Conservation (phyloP, 805 yeast species). For the Geotrichum ghanense region DNA sequence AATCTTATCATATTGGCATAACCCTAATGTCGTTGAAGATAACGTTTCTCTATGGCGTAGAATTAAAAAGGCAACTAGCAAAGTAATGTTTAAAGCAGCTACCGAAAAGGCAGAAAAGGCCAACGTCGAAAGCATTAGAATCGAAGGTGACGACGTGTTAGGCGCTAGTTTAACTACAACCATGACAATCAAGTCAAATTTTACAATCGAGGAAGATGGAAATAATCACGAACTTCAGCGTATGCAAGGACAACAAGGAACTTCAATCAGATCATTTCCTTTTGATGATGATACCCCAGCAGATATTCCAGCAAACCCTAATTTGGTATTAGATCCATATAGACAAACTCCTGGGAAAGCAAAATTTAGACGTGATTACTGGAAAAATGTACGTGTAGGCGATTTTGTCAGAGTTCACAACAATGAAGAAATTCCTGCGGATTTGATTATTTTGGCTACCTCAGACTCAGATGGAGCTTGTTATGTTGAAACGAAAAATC, state of each 20-base stretch:
- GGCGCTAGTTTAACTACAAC: slow-evolving; percentile 11
- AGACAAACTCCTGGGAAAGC: slow-evolving; percentile 22
- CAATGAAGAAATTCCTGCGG: slow-evolving; percentile 74
- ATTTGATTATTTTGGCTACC: slow-evolving; percentile 52
- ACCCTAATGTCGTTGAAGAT: slow-evolving; percentile 46
- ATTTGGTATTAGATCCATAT: slow-evolving; percentile 24
- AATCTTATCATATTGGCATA: slow-evolving; percentile 39
- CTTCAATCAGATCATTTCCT: background rate
- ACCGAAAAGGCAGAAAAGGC: slow-evolving; percentile 5
- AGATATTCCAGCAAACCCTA: slow-evolving; percentile 2
- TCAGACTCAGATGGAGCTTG: slow-evolving; percentile 61
- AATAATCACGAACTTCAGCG: slow-evolving; percentile 2
- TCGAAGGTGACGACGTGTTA: slow-evolving; percentile 4
- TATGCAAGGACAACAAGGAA: slow-evolving; percentile 2
- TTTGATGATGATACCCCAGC: slow-evolving; percentile 7
- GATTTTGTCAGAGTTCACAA: slow-evolving; percentile 56
- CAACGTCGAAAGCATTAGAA: slow-evolving; percentile 5
- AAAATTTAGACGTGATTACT: slow-evolving; percentile 38
- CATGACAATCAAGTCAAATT: slow-evolving; percentile 15
- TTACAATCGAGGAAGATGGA: slow-evolving; percentile 3
- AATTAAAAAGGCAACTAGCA: slow-evolving; percentile 48
- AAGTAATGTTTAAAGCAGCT: slow-evolving; percentile 10
- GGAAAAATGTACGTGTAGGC: slow-evolving; percentile 72
- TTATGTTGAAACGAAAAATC: slow-evolving; percentile 57
- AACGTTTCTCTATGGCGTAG: slow-evolving; percentile 53